Percentiles rank a stretch among this genome's conserved stretches.
These are phyloP conservation scores for Blastobotrys chiropterorum DNA, from an alignment of 805 yeast species.

Conservation along the genomic window DNA sequence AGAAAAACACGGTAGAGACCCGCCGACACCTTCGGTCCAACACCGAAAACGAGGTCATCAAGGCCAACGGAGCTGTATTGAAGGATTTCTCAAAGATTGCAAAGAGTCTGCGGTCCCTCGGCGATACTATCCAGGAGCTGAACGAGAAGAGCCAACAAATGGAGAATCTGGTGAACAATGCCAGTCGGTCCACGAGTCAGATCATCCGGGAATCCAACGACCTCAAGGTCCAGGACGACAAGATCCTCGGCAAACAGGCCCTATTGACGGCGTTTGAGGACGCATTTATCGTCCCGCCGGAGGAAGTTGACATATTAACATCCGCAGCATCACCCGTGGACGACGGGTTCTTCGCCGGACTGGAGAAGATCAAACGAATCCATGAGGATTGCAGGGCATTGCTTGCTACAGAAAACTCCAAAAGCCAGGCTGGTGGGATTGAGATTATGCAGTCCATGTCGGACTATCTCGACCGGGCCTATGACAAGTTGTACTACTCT, in stretches of 20 bases:
- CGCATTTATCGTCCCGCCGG: conserved; percentile 61
- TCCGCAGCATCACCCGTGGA: conserved; percentile 31
- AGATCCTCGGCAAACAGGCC: conserved; percentile 19
- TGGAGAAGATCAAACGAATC: conserved; percentile 57
- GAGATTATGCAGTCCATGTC: conserved; percentile 57
- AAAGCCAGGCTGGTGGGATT: conserved; percentile 49
- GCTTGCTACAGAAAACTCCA: conserved; percentile 38
- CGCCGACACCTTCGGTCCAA: conserved; percentile 29
- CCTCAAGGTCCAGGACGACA: conserved; percentile 21
- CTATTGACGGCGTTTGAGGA: conserved; percentile 37
- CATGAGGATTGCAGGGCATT: conserved; percentile 64
- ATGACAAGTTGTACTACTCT: conserved; percentile 46
- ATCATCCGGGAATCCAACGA: conserved; percentile 26
- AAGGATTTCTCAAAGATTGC: conserved; percentile 32
- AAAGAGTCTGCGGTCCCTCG: conserved; percentile 20
- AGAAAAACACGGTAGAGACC: conserved; percentile 28
- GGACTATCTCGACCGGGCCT: conserved; percentile 45
- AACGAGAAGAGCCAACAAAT: conserved; percentile 19
- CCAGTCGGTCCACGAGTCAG: conserved; percentile 21
- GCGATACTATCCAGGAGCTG: conserved; percentile 18
- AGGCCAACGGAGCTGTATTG: conserved; percentile 26
- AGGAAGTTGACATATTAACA: conserved; percentile 57
- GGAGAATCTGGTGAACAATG: conserved; percentile 17
- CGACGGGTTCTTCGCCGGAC: conserved; percentile 47
- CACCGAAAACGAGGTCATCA: conserved; percentile 31